Evolutionary conservation across 2,329 filamentous ascomycete genomes (phyloP), one percentile per base, ranked within the genome.

Genomic region (Scedosporium dehoogii): DNA sequence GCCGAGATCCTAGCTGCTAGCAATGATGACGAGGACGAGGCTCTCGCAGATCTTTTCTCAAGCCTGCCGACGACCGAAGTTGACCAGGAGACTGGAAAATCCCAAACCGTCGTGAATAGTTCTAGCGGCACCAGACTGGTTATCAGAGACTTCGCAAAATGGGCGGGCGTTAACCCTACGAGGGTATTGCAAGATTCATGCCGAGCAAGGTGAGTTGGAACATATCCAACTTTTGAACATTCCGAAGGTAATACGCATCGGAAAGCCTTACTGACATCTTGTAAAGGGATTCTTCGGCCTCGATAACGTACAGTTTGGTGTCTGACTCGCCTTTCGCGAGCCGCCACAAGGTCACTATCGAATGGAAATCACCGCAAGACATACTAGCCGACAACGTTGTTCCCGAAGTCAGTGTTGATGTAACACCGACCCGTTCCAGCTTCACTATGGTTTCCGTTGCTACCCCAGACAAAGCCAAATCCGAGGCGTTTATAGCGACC

Each of bases 131-230:
- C 76, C 5, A 85, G 81, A 63, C 74, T 91, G 3, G 81, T 78
- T 1, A 81, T 96, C 58, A 81, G 90, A 53, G 89, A 97, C 69
- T 97, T 97, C 79, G 92, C 91, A 1, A 91, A 91, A 72, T 87
- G 86, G 78, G 83, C 84, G 14, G 92, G 93, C 6, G 75, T 96
- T 33, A 89, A 79, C 67, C 92, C 93, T 16, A 84, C 85, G 65
- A 83, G 89, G 66, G 81, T 90, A 29, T 76, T 97, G 12, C 92
- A 97, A 72, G 92, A 97, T 72, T 85, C 90, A n/a, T 96, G 92
- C 72, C 87, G 89, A 68, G 85, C 91, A 65, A 88, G 88, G 88
- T 89, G 73, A 67, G 72, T 69, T 29, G 46, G 48, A 33, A 33
- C 12, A 27, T 44, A 16, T 3, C 6, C 29, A 14, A 14, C 18